Percentiles rank a stretch among this genome's conserved stretches.
phyloP scores from a whole-genome alignment of 306 rosid species.

The Senna siamea region DNA sequence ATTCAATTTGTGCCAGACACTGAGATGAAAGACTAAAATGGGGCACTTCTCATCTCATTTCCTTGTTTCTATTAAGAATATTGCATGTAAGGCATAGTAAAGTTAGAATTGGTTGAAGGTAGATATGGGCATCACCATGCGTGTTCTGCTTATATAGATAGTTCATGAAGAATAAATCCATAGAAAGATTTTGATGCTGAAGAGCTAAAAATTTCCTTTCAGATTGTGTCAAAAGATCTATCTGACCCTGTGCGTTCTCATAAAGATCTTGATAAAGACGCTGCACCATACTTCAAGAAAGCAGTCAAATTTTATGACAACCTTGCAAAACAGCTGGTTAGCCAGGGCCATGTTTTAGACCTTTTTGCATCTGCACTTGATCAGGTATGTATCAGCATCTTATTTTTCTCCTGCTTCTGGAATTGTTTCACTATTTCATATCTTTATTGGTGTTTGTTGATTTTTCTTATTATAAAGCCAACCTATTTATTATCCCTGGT shows the following conservation, averaged over 20 bases:
- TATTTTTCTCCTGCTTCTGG: constrained; percentile 21
- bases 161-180: constrained; percentile 3
- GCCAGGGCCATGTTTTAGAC: constrained; percentile 89
- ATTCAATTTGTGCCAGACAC: too few species aligned
- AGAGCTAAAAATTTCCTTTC: constrained; percentile 39
- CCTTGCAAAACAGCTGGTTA: constrained; percentile 80
- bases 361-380: constrained; percentile 94
- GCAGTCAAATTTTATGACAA: constrained; percentile 81
- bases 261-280: constrained; percentile 93
- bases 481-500: neutral
- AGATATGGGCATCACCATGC: too few species aligned
- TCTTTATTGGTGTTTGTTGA: neutral
- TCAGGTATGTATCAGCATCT: constrained; percentile 63
- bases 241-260: constrained; percentile 94
- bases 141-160: constrained; percentile 20
- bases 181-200: constrained; percentile 3
- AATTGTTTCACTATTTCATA: constrained; percentile 10
- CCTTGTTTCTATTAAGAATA: neutral
- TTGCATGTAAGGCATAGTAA: neutral
- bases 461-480: neutral
- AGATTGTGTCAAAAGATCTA: constrained; percentile 86
- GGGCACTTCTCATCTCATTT: neutral
- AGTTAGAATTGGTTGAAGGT: neutral
- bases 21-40: too few species aligned
- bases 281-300: constrained; percentile 83